A percentile compares a stretch with the other conserved stretches of the same genome.
phyloP scores from a whole-genome alignment of 129 eudicot species.

The Gnaphalium uliginosum region DNA sequence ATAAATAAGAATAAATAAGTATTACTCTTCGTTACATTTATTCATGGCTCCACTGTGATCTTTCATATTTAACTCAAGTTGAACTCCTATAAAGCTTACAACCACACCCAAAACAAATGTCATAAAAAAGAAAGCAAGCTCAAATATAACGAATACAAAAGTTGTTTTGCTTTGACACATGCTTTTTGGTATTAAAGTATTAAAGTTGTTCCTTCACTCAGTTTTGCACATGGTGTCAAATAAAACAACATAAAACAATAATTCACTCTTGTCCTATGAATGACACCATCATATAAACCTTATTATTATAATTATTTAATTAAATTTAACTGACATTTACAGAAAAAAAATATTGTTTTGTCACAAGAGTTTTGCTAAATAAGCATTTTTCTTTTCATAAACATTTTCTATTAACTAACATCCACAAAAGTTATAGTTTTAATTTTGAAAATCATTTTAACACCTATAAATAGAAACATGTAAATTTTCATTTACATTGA shows the following conservation, averaged over 20 bases:
- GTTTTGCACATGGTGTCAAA: slow-evolving; percentile 32
- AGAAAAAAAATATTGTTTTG: no score
- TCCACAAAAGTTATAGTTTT: no score
- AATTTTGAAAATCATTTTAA: background rate
- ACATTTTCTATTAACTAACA: no score
- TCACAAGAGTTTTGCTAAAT: no score
- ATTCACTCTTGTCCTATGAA: slow-evolving; percentile 25
- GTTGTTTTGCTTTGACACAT: slow-evolving; percentile 20
- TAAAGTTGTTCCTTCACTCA: slow-evolving; percentile 23
- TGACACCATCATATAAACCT: background rate
- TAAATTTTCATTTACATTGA: background rate
- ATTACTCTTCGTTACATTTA: no score
- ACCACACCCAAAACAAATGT: background rate
- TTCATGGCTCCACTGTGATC: background rate
- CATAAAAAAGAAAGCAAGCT: background rate
- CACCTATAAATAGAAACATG: background rate
- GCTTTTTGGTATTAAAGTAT: slow-evolving; percentile 15
- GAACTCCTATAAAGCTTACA: no score
- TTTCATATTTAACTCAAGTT: background rate
- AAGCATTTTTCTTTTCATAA: no score
- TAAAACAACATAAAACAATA: slow-evolving; percentile 24
- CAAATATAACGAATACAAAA: slow-evolving; percentile 13
- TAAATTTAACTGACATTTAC: background rate
- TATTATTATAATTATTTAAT: background rate
- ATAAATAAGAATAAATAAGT: no score